phyloP scores from a whole-genome alignment of 2,329 filamentous ascomycete genomes.

The Pleurostoma richardsiae region DNA sequence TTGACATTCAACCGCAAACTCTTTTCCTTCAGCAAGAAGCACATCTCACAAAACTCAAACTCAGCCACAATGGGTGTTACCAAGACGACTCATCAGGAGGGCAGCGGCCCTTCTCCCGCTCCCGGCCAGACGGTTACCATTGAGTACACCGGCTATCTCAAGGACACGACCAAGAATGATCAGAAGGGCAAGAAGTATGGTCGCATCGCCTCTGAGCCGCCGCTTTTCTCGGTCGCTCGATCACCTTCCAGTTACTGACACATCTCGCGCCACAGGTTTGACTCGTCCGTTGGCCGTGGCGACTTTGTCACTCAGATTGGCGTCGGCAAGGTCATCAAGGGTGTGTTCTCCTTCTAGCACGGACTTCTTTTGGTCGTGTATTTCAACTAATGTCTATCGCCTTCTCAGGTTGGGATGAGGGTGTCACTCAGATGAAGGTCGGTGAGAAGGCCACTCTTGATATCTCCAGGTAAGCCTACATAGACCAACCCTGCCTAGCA shows the following conservation, averaged over 20 bases:
- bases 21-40: constrained; percentile 5
- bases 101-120: constrained; percentile 57
- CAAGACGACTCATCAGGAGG: constrained; percentile 59
- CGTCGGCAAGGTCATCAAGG: constrained; percentile 78
- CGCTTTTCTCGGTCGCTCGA: neutral
- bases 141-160: constrained; percentile 86
- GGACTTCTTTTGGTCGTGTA: neutral
- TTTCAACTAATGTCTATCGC: neutral
- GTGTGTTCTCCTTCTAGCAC: constrained; percentile 38
- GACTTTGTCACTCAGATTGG: constrained; percentile 78
- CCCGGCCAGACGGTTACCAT: constrained; percentile 73
- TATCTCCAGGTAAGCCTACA: constrained; percentile 64
- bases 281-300: constrained; percentile 73
- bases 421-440: constrained; percentile 77
- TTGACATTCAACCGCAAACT: constrained; percentile 8
- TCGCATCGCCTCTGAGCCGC: neutral
- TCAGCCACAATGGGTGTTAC: constrained; percentile 62
- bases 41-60: neutral
- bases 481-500: neutral
- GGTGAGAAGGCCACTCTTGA: constrained; percentile 85
- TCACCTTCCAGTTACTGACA: constrained; percentile 11
- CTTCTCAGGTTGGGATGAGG: constrained; percentile 73
- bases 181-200: constrained; percentile 69
- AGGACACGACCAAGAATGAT: constrained; percentile 55
- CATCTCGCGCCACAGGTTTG: constrained; percentile 60